Evolutionary conservation across 441 rosid genomes (phyloP), one percentile per base, ranked within the genome.

Genomic region (Aquilaria agallochum): DNA sequence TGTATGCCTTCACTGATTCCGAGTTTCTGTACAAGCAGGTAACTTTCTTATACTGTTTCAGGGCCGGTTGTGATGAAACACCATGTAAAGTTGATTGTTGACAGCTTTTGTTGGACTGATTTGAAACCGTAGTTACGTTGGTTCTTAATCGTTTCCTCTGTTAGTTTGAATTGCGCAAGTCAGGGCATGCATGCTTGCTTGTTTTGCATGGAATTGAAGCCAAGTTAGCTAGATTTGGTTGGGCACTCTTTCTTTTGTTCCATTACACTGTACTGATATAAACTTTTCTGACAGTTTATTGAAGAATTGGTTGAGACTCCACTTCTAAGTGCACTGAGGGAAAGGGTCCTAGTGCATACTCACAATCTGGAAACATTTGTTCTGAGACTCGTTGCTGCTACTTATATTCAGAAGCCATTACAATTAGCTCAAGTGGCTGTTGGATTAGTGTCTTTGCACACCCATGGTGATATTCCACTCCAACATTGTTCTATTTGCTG

Each of bases 1-100:
- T 94, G 2, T 84, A 85, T 65, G 99, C 99, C 31, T 80, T 85
- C 68, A 91, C 99, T 1, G 95, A 87, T 79, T 89, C 95, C 0
- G 62, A 79, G 53, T 31, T 75, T 71, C 70, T 94, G 65, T 79
- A 78, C 74, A 75, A 80, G 67, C 97, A 94, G 95, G 99, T 80
- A 31, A 64, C 83, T 71, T 58, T 62, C 52, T 5, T n/a, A 51
- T 62, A 20, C 1, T 20, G 27, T 20, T 20, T 20, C 27, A 20
- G 27, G 27, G 27, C 27, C 27, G 27, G 27, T 20, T 20, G 27
- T 20, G 27, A 20, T 20, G 27, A 20, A 20, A 20, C 27, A 20
- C 27, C 27, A 20, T 20, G 27, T 20, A 20, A 1, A 20, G 27
- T 20, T 20, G 27, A 20, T 20, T 20, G 27, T 20, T 20, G 27